phyloP scores from a whole-genome alignment of 768 basidiomycete species.

The Tylopilus felleus region DNA sequence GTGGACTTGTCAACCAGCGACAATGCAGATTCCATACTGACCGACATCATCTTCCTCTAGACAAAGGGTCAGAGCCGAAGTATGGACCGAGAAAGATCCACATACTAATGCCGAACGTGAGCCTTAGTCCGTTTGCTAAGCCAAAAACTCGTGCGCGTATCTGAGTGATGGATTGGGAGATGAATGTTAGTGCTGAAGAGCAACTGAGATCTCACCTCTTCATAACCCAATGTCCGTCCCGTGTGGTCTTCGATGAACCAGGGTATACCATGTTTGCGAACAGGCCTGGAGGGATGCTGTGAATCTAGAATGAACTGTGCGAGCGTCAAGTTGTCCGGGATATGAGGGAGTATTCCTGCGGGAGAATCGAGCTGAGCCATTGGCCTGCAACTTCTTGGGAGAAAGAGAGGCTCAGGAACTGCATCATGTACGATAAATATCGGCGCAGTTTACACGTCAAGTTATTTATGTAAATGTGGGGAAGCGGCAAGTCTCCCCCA shows the following conservation, averaged over 20 bases:
- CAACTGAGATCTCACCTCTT: slow-evolving; percentile 31
- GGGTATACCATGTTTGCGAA: slow-evolving; percentile 24
- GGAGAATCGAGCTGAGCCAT: slow-evolving; percentile 33
- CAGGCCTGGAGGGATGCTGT: slow-evolving; percentile 31
- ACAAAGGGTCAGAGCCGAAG: background rate
- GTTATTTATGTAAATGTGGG: background rate
- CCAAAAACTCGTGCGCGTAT: slow-evolving; percentile 36
- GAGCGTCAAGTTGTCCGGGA: slow-evolving; percentile 39
- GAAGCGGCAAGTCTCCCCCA: too few relatives aligned
- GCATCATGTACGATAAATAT: background rate
- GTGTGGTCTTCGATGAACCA: slow-evolving; percentile 44
- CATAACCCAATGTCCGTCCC: slow-evolving; percentile 32
- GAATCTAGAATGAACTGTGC: slow-evolving; percentile 37
- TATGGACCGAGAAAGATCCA: background rate
- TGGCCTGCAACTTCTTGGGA: background rate
- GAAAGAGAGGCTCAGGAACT: background rate
- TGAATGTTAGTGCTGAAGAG: background rate
- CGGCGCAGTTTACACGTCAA: background rate
- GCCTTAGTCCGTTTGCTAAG: slow-evolving; percentile 36
- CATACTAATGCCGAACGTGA: slow-evolving; percentile 35
- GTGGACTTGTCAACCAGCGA: background rate
- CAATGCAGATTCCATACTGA: slow-evolving; percentile 16
- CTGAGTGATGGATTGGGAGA: slow-evolving; percentile 17
- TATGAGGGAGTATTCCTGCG: slow-evolving; percentile 27
- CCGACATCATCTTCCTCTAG: slow-evolving; percentile 40